Conservation (phyloP, 1,139 yeast species). For the Yamadazyma triangularis region DNA sequence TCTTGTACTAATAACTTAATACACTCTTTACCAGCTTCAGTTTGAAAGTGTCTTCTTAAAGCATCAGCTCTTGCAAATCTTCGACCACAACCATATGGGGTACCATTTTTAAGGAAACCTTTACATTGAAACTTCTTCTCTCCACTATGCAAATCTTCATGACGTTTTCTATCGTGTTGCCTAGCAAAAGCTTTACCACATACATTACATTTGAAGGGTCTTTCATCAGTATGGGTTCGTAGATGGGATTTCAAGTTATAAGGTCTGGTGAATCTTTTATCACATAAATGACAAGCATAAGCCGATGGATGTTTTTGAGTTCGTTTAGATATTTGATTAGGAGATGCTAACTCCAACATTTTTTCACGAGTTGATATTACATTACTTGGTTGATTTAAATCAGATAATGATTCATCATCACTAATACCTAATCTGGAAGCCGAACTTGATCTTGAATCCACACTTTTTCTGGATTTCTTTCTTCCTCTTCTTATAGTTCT, state of each 20-base stretch:
- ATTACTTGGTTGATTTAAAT: conserved; percentile 10
- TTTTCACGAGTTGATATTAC: conserved; percentile 45
- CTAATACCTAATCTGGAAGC: conserved; percentile 9
- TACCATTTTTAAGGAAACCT: conserved; percentile 63
- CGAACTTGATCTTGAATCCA: conserved; percentile 10
- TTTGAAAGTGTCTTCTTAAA: conserved; percentile 85
- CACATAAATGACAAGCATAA: conserved; percentile 81
- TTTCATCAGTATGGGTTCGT: conserved; percentile 90
- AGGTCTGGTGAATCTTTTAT: conserved; percentile 83
- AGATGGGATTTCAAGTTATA: conserved; percentile 89
- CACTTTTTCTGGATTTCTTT: conserved; percentile 11
- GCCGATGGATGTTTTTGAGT: conserved; percentile 75
- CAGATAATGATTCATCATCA: conserved; percentile 9
- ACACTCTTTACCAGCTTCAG: conserved; percentile 89
- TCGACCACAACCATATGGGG: conserved; percentile 87
- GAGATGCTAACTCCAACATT: conserved; percentile 59
- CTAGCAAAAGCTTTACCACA: conserved; percentile 96
- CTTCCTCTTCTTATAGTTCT: conserved; percentile 29
- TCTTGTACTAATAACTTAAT: conserved; percentile 71
- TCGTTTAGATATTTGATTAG: conserved; percentile 46
- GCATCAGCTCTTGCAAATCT: conserved; percentile 97
- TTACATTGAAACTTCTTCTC: conserved; percentile 83
- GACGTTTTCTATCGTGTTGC: conserved; percentile 91
- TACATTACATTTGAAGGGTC: conserved; percentile 80
- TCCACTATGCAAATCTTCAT: conserved; percentile 89